Evolutionary conservation across 352 stramenopile species (phyloP).

Genomic region (Phytophthora cactorum): DNA sequence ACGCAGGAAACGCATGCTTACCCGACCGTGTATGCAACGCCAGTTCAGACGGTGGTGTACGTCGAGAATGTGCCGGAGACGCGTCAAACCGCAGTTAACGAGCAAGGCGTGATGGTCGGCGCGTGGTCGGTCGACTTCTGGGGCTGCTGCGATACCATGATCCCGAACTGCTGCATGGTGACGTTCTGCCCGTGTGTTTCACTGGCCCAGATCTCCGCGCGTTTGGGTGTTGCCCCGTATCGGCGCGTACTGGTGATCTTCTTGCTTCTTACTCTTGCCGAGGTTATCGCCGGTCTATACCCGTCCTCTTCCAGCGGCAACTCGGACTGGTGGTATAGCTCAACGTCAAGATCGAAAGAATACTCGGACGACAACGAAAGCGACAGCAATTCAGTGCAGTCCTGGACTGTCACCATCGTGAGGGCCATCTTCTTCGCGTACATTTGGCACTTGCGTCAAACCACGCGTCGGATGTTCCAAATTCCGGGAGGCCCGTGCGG

Average conservation of each 20-base stretch:
- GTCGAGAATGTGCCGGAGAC: conserved; percentile 13
- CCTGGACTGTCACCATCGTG: conserved; percentile 31
- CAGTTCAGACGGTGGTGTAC: conserved; percentile 27
- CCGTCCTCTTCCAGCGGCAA: conserved; percentile 5
- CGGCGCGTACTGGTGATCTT: conserved; percentile 36
- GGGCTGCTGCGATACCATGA: conserved; percentile 43
- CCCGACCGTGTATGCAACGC: conserved; percentile 20
- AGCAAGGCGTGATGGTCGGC: conserved; percentile 29
- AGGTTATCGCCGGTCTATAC: conserved; percentile 35
- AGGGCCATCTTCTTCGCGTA: conserved; percentile 35
- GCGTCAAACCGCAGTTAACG: conserved; percentile 2
- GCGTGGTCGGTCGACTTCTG: conserved; percentile 45
- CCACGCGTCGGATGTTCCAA: conserved; percentile 36
- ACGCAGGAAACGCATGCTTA: conserved; percentile 15
- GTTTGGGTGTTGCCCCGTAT: conserved; percentile 44
- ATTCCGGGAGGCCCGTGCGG: conserved; percentile 32
- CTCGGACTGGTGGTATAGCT: conserved; percentile 6
- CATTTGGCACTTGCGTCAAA: conserved; percentile 52
- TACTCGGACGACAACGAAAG: conserved; percentile 12
- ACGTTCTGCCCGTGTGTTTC: conserved; percentile 60
- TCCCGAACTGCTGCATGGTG: conserved; percentile 58
- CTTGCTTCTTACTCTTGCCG: conserved; percentile 33
- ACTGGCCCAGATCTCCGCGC: conserved; percentile 49
- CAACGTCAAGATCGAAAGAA: background rate
- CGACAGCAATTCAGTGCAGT: conserved; percentile 26